Base-by-base conservation (phyloP, 495 filamentous ascomycete species). In the Neurospora sp. region DNA sequence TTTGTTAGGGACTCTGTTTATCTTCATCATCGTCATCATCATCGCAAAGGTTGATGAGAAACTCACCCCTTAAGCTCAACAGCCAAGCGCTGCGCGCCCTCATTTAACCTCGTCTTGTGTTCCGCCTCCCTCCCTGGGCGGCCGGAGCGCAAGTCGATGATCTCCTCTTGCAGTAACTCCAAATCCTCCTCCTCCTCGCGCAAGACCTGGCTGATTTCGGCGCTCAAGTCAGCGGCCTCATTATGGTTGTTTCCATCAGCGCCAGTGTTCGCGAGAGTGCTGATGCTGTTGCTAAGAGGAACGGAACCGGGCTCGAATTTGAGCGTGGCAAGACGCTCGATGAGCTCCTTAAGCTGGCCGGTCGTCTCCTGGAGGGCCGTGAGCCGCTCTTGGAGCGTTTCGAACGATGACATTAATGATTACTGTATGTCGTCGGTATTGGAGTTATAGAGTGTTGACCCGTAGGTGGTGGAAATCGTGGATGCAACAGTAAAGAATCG, bases 161-260 rank as follows among this genome's bases (percentile, higher is more conserved):
- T 89, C 71, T 97, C 94, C 74, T 93, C 92, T 34, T 86, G 86
- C 71, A 98, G 76, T 15, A 96, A 80, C 79, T 97, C 95, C 69
- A 97, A 86, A 72, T 97, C 93, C 40, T 94, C 90, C 79, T 98
- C 93, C 69, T 93, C 89, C 71, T 96, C 92, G 77, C 93, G 92
- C 69, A 99, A 83, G 71, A 87, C 86, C 75, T 92, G 88, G 77
- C 93, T 93, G 72, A 98, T 97, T 79, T 96, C 93, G 31, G 88
- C 82, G 70, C 89, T 88, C 10, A 99, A 88, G 78, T 97, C 96
- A n/a, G 90, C 73, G 39, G 91, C 88, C 80, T 80, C 81, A 36
- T 75, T 75, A 72, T 84, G 24, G 54, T n/a, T 62, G n/a, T 15
- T 48, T 7, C 31, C 37, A 34, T 71, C 73, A 17, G 31, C 42